Conservation (phyloP, 2,329 filamentous ascomycete genomes). For the Seiridium unicorne region DNA sequence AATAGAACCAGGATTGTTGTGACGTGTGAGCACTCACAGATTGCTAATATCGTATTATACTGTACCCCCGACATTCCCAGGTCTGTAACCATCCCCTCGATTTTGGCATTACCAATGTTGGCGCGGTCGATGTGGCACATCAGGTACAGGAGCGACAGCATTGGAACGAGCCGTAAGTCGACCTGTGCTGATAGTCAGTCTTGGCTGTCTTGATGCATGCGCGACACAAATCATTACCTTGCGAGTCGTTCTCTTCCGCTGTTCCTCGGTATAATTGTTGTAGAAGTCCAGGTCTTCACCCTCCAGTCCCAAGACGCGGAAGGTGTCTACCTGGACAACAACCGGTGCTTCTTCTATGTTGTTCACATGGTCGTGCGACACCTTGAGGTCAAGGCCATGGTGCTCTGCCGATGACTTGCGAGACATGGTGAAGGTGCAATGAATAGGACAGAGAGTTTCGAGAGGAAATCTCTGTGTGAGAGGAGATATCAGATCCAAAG, state of each 20-base stretch:
- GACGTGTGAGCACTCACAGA: conserved; percentile 59
- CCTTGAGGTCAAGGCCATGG: conserved; percentile 15
- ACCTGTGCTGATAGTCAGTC: conserved; percentile 14
- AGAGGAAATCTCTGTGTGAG: no score
- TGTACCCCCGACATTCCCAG: conserved; percentile 43
- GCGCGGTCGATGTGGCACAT: conserved; percentile 54
- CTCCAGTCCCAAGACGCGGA: conserved; percentile 27
- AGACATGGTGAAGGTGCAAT: background rate
- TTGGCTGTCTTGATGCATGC: background rate
- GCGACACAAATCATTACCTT: conserved; percentile 16
- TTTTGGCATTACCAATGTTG: conserved; percentile 48
- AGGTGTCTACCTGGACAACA: conserved; percentile 23
- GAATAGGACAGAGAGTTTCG: background rate
- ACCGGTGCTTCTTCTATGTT: conserved; percentile 15
- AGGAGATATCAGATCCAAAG: no score
- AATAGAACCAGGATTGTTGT: background rate
- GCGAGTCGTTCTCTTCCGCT: conserved; percentile 20
- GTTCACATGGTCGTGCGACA: conserved; percentile 2
- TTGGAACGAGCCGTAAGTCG: conserved; percentile 29
- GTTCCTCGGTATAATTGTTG: conserved; percentile 16
- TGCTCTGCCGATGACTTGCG: conserved; percentile 1
- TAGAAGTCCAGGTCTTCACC: conserved; percentile 27
- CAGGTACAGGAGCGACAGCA: conserved; percentile 56
- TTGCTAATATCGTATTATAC: conserved; percentile 42
- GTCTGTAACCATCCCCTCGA: conserved; percentile 37